Base-by-base conservation (phyloP, 2,329 filamentous ascomycete species). In the Hypoxylon sp. region DNA sequence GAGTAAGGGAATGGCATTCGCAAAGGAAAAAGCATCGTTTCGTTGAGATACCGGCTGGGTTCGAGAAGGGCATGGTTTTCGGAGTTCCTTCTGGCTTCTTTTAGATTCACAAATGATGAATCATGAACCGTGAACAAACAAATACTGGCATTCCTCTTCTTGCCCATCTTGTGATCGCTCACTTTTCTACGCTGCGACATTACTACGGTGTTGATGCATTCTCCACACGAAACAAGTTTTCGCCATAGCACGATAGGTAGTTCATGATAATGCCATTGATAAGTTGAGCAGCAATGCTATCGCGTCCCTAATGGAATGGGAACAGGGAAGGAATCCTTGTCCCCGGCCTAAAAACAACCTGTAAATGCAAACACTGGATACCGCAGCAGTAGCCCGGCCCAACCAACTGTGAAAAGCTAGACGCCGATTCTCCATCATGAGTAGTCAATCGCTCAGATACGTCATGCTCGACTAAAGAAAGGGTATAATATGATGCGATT, bases 1-100 rank as follows among this genome's bases (percentile, higher is more conserved):
- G 84, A 87, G 74, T 83, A 86, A 80, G 72, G 67, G 55, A 45
- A 45, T 40, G 37, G 37, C 35, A 30, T 29, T 25, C 5, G 40
- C 43, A 59, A 63, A 56, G 51, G 55, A 51, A 64, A 60, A 63
- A 68, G 63, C 57, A 64, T 48, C 59, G 51, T 57, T 60, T 51
- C 56, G 54, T 57, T 61, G 55, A 57, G 63, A 67, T 66, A 67
- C 63, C 64, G 65, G 62, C 62, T 61, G 58, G 71, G 66, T 71
- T 72, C 67, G 68, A 68, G 71, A 68, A 71, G 71, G 71, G 71
- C 73, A 73, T 73, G 69, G 69, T 73, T 74, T n/a, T 69, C 70
- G 73, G 73, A 74, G 72, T 74, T 73, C 66, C 64, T 70, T 61
- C 63, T 65, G 65, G 64, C 64, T 67, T 67, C 64, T 70, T 73